A percentile compares a stretch with the other conserved stretches of the same genome.
Conservation (phyloP, 2,329 filamentous ascomycete species). For the Hypomyces rosellus region DNA sequence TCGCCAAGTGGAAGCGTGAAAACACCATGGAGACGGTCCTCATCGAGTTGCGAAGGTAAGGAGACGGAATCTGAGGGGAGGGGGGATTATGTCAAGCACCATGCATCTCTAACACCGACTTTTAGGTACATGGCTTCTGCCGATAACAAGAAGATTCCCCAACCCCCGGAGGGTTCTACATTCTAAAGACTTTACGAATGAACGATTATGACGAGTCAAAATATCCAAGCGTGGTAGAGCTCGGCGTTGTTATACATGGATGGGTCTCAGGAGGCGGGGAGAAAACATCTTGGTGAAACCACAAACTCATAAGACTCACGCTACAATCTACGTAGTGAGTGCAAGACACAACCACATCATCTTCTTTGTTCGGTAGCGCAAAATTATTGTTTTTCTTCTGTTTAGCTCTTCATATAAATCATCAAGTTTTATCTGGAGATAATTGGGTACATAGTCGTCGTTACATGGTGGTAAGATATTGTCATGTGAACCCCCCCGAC, state of each 20-base stretch:
- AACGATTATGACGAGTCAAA: no score
- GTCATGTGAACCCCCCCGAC: neutral
- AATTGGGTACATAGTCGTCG: neutral
- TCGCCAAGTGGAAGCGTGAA: constrained; percentile 84
- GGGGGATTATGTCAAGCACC: no score
- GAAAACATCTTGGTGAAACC: no score
- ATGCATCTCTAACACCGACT: neutral
- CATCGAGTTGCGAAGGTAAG: constrained; percentile 73
- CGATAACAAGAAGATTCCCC: constrained; percentile 88
- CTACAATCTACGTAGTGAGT: no score
- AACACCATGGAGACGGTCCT: constrained; percentile 94
- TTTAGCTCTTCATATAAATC: constrained; percentile 4
- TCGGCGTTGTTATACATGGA: constrained; percentile 16
- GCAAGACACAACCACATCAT: neutral
- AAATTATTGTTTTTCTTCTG: constrained; percentile 4
- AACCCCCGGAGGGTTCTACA: constrained; percentile 77
- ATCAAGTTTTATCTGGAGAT: neutral
- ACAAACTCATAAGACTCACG: constrained; percentile 1
- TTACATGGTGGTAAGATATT: neutral
- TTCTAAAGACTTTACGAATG: constrained; percentile 19
- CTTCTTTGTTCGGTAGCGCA: constrained; percentile 6
- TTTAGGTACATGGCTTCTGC: constrained; percentile 85
- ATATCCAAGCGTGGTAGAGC: no score
- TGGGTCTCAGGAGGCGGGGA: no score
- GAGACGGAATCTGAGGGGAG: no score